Base-by-base conservation (phyloP, 495 filamentous ascomycete genomes). In the Pseudotulostoma volvatum region DNA sequence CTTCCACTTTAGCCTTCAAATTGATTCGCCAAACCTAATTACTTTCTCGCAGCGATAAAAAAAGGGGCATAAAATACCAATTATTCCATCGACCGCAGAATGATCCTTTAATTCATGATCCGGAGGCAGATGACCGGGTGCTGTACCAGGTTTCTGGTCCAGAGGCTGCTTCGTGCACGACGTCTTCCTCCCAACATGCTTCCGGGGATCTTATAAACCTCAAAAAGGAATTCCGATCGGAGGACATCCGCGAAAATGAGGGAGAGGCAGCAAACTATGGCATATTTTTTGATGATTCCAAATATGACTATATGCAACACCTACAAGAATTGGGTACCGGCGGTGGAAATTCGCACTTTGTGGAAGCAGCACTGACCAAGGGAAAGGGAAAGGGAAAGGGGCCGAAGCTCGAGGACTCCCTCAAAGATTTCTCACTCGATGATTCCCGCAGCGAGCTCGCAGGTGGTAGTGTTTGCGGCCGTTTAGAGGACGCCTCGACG, bases 261-360 rank as follows among this genome's bases (percentile, higher is more conserved):
- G 92, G 92, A 44, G 86, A 96, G 57, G 92, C 92, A 3, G 90
- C 92, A 43, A 82, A 83, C 57, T 73, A 94, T 57, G 92, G 92
- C 36, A 69, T 99, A 41, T 95, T 81, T 70, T 81, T 65, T 50
- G 76, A 81, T 42, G 90, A 97, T 57, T 80, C 84, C 39, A 71
- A 80, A 48, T 97, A 97, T 60, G 92, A 97, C 50, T 97, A 97
- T 61, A 96, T 97, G 90, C 90, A 99, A 57, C 92, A 99, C 61
- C 67, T 99, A 64, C 79, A 84, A n/a, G 90, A 95, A 41, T 53
- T 84, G 3, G 77, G 77, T 7, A 69, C 74, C 2, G 73, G 68
- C 19, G 54, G 55, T 9, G 77, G 74, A 2, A 60, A 64, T 19
- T 71, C 75, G 14, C 68, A 81, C 34, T 94, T 90, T 45, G 68